These are phyloP conservation scores for Henckelia pumila DNA, from an alignment of 257 asterid genomes.

Conservation along the genomic window DNA sequence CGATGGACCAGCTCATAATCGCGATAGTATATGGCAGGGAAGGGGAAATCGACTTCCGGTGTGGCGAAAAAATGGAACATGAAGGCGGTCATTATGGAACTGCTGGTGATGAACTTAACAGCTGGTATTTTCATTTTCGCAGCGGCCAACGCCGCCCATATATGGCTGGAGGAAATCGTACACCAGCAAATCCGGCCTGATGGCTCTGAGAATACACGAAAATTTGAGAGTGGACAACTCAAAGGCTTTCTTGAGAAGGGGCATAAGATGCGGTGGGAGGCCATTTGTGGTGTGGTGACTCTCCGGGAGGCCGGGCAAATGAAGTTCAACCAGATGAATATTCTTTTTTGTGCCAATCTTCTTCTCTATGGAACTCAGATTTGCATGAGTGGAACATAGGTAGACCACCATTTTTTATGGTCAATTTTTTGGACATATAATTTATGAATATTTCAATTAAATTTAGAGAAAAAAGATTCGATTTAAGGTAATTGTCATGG, in stretches of 20 bases:
- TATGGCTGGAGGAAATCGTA: conserved; percentile 47
- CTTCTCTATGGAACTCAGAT: conserved; percentile 35
- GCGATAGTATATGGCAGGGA: conserved; percentile 21
- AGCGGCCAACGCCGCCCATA: conserved; percentile 47
- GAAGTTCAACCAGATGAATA: conserved; percentile 34
- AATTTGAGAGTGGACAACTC: conserved; percentile 33
- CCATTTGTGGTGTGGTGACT: conserved; percentile 52
- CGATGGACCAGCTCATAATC: conserved; percentile 26
- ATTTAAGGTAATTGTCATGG: too few species aligned
- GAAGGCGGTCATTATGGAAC: conserved; percentile 36
- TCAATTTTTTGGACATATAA: too few species aligned
- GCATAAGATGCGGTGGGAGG: conserved; percentile 45
- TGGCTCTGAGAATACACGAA: conserved; percentile 10
- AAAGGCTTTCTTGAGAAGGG: conserved; percentile 35
- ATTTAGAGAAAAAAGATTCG: too few species aligned
- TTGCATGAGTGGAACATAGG: conserved; percentile 47
- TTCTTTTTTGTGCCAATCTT: conserved; percentile 22
- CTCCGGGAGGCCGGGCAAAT: conserved; percentile 38
- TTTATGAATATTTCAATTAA: too few species aligned
- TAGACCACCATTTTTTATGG: too few species aligned
- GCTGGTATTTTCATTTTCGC: conserved; percentile 26
- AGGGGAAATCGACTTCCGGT: conserved; percentile 20
- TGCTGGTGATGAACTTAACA: conserved; percentile 38
- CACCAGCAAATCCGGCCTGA: conserved; percentile 35
- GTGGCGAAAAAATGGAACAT: conserved; percentile 24